phyloP scores from a whole-genome alignment of 345 rosid genomes.

The Citrus reticulata region DNA sequence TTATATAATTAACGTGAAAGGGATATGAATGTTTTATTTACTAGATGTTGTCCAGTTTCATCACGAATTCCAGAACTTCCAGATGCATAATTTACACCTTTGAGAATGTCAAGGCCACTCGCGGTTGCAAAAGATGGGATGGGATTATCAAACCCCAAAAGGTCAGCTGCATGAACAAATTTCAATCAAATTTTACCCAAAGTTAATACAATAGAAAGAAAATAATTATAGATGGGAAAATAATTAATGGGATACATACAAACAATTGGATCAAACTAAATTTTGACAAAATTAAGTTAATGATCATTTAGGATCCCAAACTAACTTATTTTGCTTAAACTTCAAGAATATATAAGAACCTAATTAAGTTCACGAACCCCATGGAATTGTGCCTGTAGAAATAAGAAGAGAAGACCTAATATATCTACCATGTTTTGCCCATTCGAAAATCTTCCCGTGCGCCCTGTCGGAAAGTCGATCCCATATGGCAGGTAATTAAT shows the following conservation, averaged over 20 bases:
- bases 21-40: not conserved
- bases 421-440: slow-evolving; percentile 48
- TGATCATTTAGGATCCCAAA: too few relatives aligned
- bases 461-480: slow-evolving; percentile 45
- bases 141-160: slow-evolving; percentile 27
- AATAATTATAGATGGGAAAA: too few relatives aligned
- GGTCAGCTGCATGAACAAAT: slow-evolving; percentile 26
- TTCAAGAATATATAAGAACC: too few relatives aligned
- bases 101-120: not conserved
- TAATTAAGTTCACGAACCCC: too few relatives aligned
- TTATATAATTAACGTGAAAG: too few relatives aligned
- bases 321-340: too few relatives aligned
- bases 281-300: too few relatives aligned
- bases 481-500: slow-evolving; percentile 52
- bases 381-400: too few relatives aligned
- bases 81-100: slow-evolving; percentile 1
- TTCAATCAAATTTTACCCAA: too few relatives aligned
- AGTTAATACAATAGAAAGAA: too few relatives aligned
- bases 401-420: slow-evolving; percentile 23
- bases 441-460: slow-evolving; percentile 60
- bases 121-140: slow-evolving; percentile 35
- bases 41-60: not conserved
- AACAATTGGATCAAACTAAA: too few relatives aligned
- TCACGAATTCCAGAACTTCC: not conserved
- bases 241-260: too few relatives aligned